These are phyloP conservation scores for Aurantiochytrium sp. DNA, from an alignment of 108 stramenopile genomes.

Conservation along the genomic window DNA sequence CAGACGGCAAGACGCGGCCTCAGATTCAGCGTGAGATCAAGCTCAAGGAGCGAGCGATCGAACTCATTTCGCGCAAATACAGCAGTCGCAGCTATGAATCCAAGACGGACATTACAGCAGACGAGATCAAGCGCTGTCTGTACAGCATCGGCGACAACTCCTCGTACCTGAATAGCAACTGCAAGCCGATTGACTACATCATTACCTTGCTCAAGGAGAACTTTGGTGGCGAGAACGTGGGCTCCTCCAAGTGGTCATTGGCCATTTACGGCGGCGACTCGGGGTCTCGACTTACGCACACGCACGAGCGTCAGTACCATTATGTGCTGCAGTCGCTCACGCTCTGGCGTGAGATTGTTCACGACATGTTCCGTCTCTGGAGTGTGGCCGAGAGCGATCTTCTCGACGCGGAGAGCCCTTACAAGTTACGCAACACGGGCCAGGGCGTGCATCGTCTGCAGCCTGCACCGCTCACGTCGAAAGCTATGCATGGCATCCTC, in stretches of 20 bases:
- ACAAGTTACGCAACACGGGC: conserved; percentile 65
- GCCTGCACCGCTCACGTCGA: conserved; percentile 62
- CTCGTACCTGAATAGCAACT: conserved; percentile 71
- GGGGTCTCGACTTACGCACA: conserved; percentile 66
- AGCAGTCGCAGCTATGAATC: background rate
- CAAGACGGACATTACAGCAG: background rate
- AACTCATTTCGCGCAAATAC: conserved; percentile 47
- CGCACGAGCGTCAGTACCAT: conserved; percentile 68
- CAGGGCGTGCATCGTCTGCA: conserved; percentile 72
- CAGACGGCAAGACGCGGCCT: conserved; percentile 44
- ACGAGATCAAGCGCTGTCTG: conserved; percentile 65
- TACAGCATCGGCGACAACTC: conserved; percentile 74
- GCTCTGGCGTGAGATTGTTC: conserved; percentile 66
- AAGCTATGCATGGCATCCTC: conserved; percentile 61
- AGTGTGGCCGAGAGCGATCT: conserved; percentile 68
- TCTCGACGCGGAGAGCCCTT: conserved; percentile 44
- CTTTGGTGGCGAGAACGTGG: conserved; percentile 44
- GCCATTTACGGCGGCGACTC: conserved; percentile 57
- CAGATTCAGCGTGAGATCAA: conserved; percentile 58
- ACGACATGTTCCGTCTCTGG: conserved; percentile 78
- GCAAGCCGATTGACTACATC: conserved; percentile 68
- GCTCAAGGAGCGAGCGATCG: conserved; percentile 59
- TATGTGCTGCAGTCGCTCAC: conserved; percentile 64
- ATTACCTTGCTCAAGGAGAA: conserved; percentile 51
- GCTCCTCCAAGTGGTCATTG: conserved; percentile 52